These are phyloP conservation scores for Miamiensis avidus DNA, from an alignment of 169 alveolate genomes.

Conservation along the genomic window DNA sequence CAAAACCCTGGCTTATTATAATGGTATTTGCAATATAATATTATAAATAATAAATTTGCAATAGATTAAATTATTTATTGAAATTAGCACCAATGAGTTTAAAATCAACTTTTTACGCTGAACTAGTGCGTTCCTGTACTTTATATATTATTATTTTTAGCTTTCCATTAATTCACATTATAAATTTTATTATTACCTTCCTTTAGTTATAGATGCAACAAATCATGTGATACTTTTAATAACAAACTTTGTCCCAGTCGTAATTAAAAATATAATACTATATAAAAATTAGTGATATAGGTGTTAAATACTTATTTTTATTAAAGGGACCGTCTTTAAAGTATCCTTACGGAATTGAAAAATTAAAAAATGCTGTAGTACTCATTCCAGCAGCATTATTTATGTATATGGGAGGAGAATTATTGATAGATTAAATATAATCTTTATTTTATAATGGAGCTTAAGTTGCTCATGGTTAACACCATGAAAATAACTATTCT, in stretches of 20 bases:
- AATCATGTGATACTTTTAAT: background rate
- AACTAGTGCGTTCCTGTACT: constrained; percentile 10
- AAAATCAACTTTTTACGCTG: constrained; percentile 18
- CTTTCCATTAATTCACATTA: background rate
- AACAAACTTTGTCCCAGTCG: background rate
- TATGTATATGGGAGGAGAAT: constrained; percentile 6
- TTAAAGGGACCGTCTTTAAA: constrained; percentile 6
- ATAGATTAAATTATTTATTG: no score
- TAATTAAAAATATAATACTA: no score
- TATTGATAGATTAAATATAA: background rate
- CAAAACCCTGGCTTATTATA: background rate
- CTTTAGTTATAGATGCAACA: background rate
- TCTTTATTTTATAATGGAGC: background rate
- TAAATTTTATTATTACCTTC: background rate
- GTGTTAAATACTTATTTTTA: no score
- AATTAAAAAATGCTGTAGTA: constrained; percentile 7
- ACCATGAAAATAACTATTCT: background rate
- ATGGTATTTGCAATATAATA: background rate
- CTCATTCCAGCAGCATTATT: constrained; percentile 15
- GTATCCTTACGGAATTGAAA: constrained; percentile 24
- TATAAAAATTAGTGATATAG: no score
- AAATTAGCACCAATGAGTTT: background rate
- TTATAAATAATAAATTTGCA: no score
- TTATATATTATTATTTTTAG: background rate
- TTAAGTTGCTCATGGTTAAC: background rate